Conservation (phyloP, 169 alveolate species). For the Plasmodium falciparum region DNA sequence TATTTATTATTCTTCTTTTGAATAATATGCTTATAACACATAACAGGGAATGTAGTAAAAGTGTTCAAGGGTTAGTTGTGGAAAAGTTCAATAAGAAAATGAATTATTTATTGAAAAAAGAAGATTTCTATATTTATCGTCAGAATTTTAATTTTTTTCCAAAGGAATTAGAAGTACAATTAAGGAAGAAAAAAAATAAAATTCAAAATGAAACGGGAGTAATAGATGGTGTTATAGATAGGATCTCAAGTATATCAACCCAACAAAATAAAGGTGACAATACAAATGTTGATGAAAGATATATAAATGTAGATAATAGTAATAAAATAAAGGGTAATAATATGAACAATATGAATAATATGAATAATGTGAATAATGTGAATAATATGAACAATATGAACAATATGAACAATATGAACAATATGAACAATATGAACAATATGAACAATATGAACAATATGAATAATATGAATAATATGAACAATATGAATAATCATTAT, state of each 20-base stretch:
- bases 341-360: not conserved
- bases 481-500: not conserved
- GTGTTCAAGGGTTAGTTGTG: not conserved
- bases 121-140: slow-evolving; percentile 49
- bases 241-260: not conserved
- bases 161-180: slow-evolving; percentile 26
- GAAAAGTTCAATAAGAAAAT: slow-evolving; percentile 22
- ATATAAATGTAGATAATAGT: not conserved
- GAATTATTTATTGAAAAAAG: slow-evolving; percentile 37
- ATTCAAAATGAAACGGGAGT: slow-evolving; percentile 6
- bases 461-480: not conserved
- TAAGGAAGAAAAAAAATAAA: slow-evolving; percentile 26
- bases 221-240: slow-evolving; percentile 16
- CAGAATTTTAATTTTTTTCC: slow-evolving; percentile 33
- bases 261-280: slow-evolving; percentile 4
- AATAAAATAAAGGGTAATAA: not conserved
- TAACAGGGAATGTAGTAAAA: not conserved
- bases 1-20: slow-evolving; percentile 11
- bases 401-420: not conserved
- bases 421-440: not conserved
- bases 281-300: not conserved
- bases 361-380: not conserved
- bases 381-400: not conserved
- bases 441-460: not conserved
- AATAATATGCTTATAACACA: slow-evolving; percentile 15